Percentiles rank a stretch among this genome's conserved stretches.
These are phyloP conservation scores for Carallia brachiata DNA, from an alignment of 345 rosid species.

Conservation along the genomic window DNA sequence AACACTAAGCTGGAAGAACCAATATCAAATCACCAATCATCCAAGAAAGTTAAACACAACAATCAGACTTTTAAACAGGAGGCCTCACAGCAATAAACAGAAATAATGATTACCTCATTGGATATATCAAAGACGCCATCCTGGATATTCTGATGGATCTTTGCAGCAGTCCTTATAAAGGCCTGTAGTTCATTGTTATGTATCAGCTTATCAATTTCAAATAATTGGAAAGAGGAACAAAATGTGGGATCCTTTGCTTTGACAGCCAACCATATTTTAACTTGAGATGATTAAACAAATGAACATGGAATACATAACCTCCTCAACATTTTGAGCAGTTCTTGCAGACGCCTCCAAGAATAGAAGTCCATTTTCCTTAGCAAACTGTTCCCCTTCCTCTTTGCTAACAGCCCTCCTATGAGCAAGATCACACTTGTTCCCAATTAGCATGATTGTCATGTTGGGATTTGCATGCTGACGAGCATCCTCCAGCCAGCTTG, in stretches of 20 bases:
- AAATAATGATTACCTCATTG: constrained; percentile 56
- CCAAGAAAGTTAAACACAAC: too few relatives aligned
- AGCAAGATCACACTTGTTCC: too few relatives aligned
- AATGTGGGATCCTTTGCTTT: too few relatives aligned
- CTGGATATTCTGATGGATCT: constrained; percentile 87
- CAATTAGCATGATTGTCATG: too few relatives aligned
- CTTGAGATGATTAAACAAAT: too few relatives aligned
- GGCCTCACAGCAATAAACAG: background rate
- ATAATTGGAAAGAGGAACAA: too few relatives aligned
- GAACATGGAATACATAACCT: too few relatives aligned
- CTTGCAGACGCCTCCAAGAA: constrained; percentile 68
- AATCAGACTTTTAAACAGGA: too few relatives aligned
- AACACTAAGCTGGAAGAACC: too few relatives aligned
- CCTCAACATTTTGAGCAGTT: constrained; percentile 30
- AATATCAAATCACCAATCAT: too few relatives aligned
- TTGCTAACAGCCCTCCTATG: constrained; percentile 18
- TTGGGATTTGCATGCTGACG: constrained; percentile 96
- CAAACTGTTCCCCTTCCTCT: constrained; percentile 98
- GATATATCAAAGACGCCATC: constrained; percentile 86
- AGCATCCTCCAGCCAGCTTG: constrained; percentile 98
- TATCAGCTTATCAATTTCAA: background rate
- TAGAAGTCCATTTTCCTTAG: too few relatives aligned
- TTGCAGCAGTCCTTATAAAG: constrained; percentile 80
- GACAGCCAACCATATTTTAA: too few relatives aligned
- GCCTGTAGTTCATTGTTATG: constrained; percentile 47